Conservation (phyloP, 306 rosid genomes). For the Bauhinia variegata region DNA sequence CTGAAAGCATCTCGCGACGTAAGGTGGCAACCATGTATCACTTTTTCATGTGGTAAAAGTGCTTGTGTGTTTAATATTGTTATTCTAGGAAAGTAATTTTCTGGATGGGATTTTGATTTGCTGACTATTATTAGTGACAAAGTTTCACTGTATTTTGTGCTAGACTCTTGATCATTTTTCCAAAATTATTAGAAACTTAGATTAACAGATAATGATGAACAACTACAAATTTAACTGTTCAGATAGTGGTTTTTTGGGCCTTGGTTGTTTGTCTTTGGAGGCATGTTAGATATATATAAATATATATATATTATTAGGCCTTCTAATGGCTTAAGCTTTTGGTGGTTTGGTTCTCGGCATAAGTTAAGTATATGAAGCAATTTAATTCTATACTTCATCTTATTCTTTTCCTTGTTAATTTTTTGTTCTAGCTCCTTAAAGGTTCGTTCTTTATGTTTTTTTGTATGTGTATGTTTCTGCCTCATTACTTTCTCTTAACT, state of each 20-base stretch:
- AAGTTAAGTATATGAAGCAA: no score
- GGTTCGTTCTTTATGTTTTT: background rate
- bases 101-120: background rate
- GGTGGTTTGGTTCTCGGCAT: no score
- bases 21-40: conserved; percentile 90
- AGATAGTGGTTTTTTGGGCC: background rate
- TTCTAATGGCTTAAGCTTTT: no score
- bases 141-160: background rate
- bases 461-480: background rate
- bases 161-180: background rate
- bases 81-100: background rate
- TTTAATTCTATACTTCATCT: background rate
- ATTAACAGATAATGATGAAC: background rate
- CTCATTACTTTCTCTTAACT: background rate
- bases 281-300: no score
- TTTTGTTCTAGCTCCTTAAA: background rate
- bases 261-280: background rate
- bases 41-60: conserved; percentile 57
- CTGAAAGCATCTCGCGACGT: conserved; percentile 98
- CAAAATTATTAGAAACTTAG: background rate
- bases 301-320: no score
- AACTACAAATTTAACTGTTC: background rate
- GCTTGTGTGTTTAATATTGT: conserved; percentile 23
- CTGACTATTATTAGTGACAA: background rate
- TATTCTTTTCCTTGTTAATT: background rate